These are phyloP conservation scores for Aspergillus sp. DNA, from an alignment of 2,329 filamentous ascomycete species.

Conservation along the genomic window DNA sequence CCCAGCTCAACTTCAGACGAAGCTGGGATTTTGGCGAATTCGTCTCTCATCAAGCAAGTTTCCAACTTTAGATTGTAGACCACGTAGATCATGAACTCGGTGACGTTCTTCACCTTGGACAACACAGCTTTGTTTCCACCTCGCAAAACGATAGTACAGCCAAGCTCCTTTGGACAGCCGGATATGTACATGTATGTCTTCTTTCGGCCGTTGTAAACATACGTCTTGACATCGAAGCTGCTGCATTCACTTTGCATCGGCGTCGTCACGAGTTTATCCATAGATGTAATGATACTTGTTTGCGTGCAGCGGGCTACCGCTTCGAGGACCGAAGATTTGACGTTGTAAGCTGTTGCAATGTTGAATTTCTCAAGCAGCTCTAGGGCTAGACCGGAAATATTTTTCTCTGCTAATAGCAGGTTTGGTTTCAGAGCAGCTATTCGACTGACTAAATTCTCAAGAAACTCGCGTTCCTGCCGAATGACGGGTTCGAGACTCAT, in stretches of 20 bases:
- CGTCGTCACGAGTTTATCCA: slow-evolving; percentile 80
- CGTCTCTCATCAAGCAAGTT: slow-evolving; percentile 86
- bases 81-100: slow-evolving; percentile 98
- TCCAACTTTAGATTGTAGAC: slow-evolving; percentile 96
- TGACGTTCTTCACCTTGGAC: slow-evolving; percentile 78
- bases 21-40: slow-evolving; percentile 74
- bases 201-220: slow-evolving; percentile 72
- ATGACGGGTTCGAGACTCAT: slow-evolving; percentile 98
- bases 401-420: slow-evolving; percentile 82
- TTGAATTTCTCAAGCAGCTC: slow-evolving; percentile 80
- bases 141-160: slow-evolving; percentile 86
- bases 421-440: slow-evolving; percentile 81
- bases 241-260: slow-evolving; percentile 69
- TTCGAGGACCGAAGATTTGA: slow-evolving; percentile 91
- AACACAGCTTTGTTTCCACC: slow-evolving; percentile 67
- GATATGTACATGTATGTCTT: slow-evolving; percentile 96
- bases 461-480: slow-evolving; percentile 88
- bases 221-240: slow-evolving; percentile 92
- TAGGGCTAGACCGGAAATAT: slow-evolving; percentile 83
- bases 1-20: slow-evolving; percentile 43
- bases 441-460: slow-evolving; percentile 82
- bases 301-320: slow-evolving; percentile 89
- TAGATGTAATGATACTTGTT: slow-evolving; percentile 84
- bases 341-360: slow-evolving; percentile 91
- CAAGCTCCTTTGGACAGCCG: slow-evolving; percentile 78